phyloP scores from a whole-genome alignment of 805 yeast genomes.

The Sungouiozyma ichnusensis region DNA sequence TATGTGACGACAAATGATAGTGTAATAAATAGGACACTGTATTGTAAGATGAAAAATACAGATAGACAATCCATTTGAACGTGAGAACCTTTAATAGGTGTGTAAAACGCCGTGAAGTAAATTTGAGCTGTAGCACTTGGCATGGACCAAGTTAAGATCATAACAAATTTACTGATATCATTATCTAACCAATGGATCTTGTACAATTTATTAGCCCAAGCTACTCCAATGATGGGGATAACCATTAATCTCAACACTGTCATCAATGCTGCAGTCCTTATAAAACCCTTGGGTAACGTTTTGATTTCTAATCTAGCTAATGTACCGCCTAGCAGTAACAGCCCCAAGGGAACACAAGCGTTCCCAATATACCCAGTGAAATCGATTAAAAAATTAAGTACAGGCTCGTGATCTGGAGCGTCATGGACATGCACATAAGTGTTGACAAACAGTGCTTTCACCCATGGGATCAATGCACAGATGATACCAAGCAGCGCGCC shows the following conservation, averaged over 20 bases:
- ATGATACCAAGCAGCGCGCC: slow-evolving; percentile 55
- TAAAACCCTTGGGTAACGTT: slow-evolving; percentile 50
- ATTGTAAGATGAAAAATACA: slow-evolving; percentile 55
- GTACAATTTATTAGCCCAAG: slow-evolving; percentile 51
- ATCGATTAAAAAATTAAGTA: slow-evolving; percentile 78
- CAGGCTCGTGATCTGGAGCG: slow-evolving; percentile 83
- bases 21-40: slow-evolving; percentile 49
- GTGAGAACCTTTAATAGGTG: slow-evolving; percentile 48
- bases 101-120: slow-evolving; percentile 79
- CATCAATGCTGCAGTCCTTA: slow-evolving; percentile 49
- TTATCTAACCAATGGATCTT: slow-evolving; percentile 53
- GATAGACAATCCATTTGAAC: slow-evolving; percentile 75
- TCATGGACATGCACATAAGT: slow-evolving; percentile 42
- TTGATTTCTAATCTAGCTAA: slow-evolving; percentile 61
- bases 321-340: slow-evolving; percentile 77
- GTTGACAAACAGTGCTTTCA: slow-evolving; percentile 55
- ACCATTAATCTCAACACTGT: slow-evolving; percentile 50
- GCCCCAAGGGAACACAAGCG: slow-evolving; percentile 83
- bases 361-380: slow-evolving; percentile 68
- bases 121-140: slow-evolving; percentile 87
- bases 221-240: slow-evolving; percentile 70
- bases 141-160: slow-evolving; percentile 63
- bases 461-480: slow-evolving; percentile 80
- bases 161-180: slow-evolving; percentile 55
- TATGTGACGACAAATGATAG: slow-evolving; percentile 68